Conservation (phyloP, 805 yeast genomes). For the Geotrichum ghanense region DNA sequence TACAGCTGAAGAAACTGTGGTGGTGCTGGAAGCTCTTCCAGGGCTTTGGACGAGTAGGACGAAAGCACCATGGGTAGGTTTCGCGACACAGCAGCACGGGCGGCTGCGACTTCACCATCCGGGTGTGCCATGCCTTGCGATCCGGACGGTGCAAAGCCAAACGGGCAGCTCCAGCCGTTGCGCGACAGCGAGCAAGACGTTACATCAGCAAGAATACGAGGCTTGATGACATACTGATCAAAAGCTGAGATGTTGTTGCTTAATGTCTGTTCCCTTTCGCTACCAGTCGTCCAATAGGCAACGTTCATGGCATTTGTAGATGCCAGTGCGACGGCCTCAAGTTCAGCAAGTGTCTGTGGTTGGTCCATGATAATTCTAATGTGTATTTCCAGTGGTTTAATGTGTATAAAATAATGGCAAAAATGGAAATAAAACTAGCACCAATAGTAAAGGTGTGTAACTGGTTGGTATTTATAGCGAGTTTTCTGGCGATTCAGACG, state of each 20-base stretch:
- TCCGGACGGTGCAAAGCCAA: constrained; percentile 25
- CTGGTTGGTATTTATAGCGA: no score
- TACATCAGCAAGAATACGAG: neutral
- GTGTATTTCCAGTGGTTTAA: neutral
- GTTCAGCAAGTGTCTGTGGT: neutral
- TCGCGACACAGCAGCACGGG: constrained; percentile 17
- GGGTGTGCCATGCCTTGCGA: constrained; percentile 20
- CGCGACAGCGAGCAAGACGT: neutral
- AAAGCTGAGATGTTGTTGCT: neutral
- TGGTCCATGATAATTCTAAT: neutral
- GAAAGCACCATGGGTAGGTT: constrained; percentile 17
- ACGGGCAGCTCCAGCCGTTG: constrained; percentile 13
- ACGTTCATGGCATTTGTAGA: neutral
- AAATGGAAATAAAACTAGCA: no score
- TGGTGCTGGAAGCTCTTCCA: constrained; percentile 12
- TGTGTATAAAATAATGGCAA: neutral
- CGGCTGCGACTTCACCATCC: constrained; percentile 22
- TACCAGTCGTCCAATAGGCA: constrained; percentile 1
- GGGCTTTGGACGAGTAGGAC: constrained; percentile 12
- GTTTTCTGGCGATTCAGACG: no score
- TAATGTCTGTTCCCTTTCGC: neutral
- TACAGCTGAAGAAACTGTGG: constrained; percentile 15
- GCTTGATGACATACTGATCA: constrained; percentile 1
- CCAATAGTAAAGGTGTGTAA: no score
- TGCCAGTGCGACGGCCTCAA: neutral